Percentiles rank a stretch among this genome's conserved stretches.
phyloP scores from a whole-genome alignment of 2,329 filamentous ascomycete species.

The Sporothrix luriei region DNA sequence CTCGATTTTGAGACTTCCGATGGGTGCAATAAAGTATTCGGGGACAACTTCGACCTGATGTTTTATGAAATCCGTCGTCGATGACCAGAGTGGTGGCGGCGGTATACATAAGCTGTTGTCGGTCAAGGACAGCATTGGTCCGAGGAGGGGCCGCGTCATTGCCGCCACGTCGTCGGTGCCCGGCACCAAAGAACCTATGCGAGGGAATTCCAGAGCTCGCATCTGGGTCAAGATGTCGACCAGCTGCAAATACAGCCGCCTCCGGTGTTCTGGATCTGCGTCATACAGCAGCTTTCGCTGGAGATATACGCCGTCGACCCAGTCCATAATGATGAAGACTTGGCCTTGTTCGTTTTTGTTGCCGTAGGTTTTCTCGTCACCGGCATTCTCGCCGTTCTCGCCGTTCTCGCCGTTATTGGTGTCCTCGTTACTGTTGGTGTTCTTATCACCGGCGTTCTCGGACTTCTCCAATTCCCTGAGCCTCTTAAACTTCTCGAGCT shows the following conservation, averaged over 20 bases:
- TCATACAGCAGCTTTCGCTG: slow-evolving; percentile 30
- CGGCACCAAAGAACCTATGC: slow-evolving; percentile 39
- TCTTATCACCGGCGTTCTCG: too few relatives aligned
- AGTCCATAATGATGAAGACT: slow-evolving; percentile 37
- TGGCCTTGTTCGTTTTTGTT: too few relatives aligned
- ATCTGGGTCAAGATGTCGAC: slow-evolving; percentile 39
- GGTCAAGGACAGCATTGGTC: slow-evolving; percentile 35
- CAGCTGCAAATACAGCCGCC: slow-evolving; percentile 35
- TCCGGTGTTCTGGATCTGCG: slow-evolving; percentile 17
- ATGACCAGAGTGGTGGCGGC: neutral
- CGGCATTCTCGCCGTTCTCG: neutral
- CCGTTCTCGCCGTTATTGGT: neutral
- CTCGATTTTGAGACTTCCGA: slow-evolving; percentile 28
- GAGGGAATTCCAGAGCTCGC: slow-evolving; percentile 37
- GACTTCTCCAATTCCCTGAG: too few relatives aligned
- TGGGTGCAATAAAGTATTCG: slow-evolving; percentile 28
- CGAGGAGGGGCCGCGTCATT: neutral
- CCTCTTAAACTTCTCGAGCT: too few relatives aligned
- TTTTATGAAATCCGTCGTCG: slow-evolving; percentile 4
- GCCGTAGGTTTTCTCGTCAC: neutral
- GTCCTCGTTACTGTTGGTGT: too few relatives aligned
- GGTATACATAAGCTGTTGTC: slow-evolving; percentile 25
- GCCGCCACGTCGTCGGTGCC: neutral
- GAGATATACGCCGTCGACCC: slow-evolving; percentile 36
- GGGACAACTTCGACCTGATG: slow-evolving; percentile 26